phyloP scores from a whole-genome alignment of 192 early-diverging fungal species.

The Chytriomyces sp. region DNA sequence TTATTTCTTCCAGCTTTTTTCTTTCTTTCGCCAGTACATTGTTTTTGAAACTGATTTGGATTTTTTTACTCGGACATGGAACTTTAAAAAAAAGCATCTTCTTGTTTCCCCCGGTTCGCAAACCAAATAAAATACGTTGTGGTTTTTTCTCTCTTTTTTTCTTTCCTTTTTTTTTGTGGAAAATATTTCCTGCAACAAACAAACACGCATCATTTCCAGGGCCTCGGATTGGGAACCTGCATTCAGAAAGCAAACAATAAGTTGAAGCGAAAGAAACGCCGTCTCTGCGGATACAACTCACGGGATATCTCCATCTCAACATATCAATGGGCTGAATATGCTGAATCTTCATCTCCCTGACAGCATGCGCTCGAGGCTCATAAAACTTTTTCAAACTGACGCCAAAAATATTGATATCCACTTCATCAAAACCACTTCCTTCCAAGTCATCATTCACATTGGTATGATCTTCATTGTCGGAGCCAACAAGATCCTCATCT shows the following conservation, averaged over 20 bases:
- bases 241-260: background rate
- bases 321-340: background rate
- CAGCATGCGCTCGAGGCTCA: slow-evolving; percentile 43
- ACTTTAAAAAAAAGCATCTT: no score
- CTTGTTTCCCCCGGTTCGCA: no score
- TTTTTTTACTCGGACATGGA: no score
- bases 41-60: no score
- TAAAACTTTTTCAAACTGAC: slow-evolving; percentile 52
- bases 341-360: slow-evolving; percentile 36
- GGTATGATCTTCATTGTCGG: background rate
- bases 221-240: slow-evolving; percentile 51
- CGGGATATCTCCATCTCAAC: slow-evolving; percentile 44
- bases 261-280: background rate
- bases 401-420: slow-evolving; percentile 49
- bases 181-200: no score
- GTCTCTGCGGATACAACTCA: slow-evolving; percentile 28
- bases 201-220: slow-evolving; percentile 36
- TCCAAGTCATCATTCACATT: background rate
- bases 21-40: no score
- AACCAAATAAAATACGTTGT: no score
- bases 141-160: no score
- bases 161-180: no score
- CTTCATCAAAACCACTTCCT: slow-evolving; percentile 9
- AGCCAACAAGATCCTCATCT: slow-evolving; percentile 4
- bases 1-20: no score